Conservation (phyloP, 163 green algal genomes). For the Prototheca cutis region DNA sequence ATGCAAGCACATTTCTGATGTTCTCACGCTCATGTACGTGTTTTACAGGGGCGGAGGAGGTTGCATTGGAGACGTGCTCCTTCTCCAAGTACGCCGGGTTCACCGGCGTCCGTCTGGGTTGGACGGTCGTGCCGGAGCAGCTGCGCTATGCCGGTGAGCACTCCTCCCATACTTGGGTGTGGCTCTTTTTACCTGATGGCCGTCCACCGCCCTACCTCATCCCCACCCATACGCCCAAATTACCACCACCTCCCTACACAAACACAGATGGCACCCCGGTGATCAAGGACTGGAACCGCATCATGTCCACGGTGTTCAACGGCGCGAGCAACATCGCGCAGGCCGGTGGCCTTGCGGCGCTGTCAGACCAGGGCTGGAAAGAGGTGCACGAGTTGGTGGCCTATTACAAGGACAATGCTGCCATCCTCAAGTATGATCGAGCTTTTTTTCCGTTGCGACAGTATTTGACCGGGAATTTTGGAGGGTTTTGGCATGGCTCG, state of each 20-base stretch:
- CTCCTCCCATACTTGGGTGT: too few species aligned
- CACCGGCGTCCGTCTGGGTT: constrained; percentile 93
- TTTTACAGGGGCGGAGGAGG: constrained; percentile 72
- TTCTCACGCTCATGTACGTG: too few species aligned
- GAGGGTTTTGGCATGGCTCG: too few species aligned
- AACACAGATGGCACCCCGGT: constrained; percentile 63
- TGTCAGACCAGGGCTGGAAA: constrained; percentile 64
- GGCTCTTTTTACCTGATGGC: too few species aligned
- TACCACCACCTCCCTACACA: background rate
- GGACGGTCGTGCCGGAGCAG: constrained; percentile 92
- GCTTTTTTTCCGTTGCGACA: too few species aligned
- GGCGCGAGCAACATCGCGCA: constrained; percentile 90
- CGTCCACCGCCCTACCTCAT: too few species aligned
- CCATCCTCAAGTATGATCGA: constrained; percentile 66
- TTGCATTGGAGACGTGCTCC: constrained; percentile 91
- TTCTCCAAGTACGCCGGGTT: constrained; percentile 99
- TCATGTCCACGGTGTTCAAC: constrained; percentile 98
- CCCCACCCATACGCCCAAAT: too few species aligned
- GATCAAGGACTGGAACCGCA: constrained; percentile 86
- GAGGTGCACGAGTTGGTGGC: constrained; percentile 77
- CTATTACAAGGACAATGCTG: constrained; percentile 98
- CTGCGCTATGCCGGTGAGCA: constrained; percentile 56
- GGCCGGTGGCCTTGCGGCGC: constrained; percentile 74
- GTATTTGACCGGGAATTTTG: too few species aligned
- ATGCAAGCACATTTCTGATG: too few species aligned